Base-by-base conservation (phyloP, 1,284 basidiomycete genomes). In the Athelia sp. region DNA sequence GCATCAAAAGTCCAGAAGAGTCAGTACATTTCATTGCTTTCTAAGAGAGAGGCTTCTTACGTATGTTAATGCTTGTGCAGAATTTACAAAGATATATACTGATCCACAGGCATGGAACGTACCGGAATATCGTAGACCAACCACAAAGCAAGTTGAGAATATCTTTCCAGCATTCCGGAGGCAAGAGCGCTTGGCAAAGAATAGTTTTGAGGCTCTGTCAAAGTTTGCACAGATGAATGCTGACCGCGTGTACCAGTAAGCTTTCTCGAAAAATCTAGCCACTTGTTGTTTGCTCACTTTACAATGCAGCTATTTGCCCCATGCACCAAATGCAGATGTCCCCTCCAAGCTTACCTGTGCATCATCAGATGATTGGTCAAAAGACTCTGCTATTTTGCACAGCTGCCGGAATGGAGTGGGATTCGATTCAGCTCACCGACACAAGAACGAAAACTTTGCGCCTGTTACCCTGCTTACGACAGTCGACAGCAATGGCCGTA, bases 371-470 rank as follows among this genome's bases (percentile, higher is more conserved):
- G n/a, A 6, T 6, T 40, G 36, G 36, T 40, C 36, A 6, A 40
- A 40, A n/a, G 36, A 40, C 19, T 40, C 36, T 8, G 36, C 36
- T n/a, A 40, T 40, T 21, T n/a, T 40, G 4, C 36, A 40, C 19
- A 21, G n/a, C 19, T n/a, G 36, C 9, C 4, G n/a, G 36, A 40
- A 21, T 40, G 36, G 36, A 17, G 36, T 40, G n/a, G 36, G 36
- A 17, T 40, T 40, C n/a, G 36, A 40, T 40, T 40, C 36, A n/a
- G 15, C 36, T 9, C 36, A 40, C 36, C 36, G 36, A 40, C 15
- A 40, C 36, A 40, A 40, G 36, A 40, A 40, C 15, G 36, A 40
- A 21, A 40, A 40, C n/a, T 6, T 40, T 40, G 36, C 36, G n/a
- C 36, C 36, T 21, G 36, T 40, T 40, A 40, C 36, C 6, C 15